Base-by-base conservation (phyloP, 2,329 filamentous ascomycete genomes). In the Fusarium solani-melongenae region DNA sequence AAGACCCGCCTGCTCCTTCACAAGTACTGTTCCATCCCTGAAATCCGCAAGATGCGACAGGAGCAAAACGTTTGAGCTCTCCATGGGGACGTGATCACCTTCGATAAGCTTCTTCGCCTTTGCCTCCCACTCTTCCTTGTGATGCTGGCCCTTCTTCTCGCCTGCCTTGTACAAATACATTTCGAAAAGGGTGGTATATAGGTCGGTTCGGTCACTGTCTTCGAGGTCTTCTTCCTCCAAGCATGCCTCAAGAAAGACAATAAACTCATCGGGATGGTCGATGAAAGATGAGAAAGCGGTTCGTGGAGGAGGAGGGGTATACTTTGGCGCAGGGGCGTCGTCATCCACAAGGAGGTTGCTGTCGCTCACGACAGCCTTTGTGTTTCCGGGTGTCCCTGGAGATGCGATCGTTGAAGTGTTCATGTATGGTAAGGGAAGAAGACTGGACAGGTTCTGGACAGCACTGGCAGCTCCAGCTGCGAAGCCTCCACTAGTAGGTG, bases 251-350 rank as follows among this genome's bases (percentile, higher is more conserved):
- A 99, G 87, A 80, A 99, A 99, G 17, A 91, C 86, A 71, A 98
- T 96, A 77, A 99, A 98, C 78, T 98, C 92, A 66, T 95, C 90
- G 0, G 96, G 90, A 79, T 98, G 95, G 78, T 98, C 96, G 68
- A 99, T 95, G 78, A 99, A 99, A 0, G 94, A 96, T 2, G 96
- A 98, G 78, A 99, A 99, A 0, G 96, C 96, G 2, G 92, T 95
- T 69, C 96, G 88, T 6, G 96, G 96, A 66, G 92, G 93, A 0
- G 96, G 96, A 3, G 93, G 88, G 6, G 90, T 91, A 82, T 99
- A 99, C 72, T 90, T 88, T 5, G 86, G 84, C 5, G 83, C 77
- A 0, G 84, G 79, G 33, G 82, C 77, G 58, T 86, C 81, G 51
- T 91, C 81, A 69, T 88, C 80, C 75, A 90, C 69, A 10, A 88